Conservation (phyloP, 192 early-diverging fungal species). For the Neocallimastix lanati region DNA sequence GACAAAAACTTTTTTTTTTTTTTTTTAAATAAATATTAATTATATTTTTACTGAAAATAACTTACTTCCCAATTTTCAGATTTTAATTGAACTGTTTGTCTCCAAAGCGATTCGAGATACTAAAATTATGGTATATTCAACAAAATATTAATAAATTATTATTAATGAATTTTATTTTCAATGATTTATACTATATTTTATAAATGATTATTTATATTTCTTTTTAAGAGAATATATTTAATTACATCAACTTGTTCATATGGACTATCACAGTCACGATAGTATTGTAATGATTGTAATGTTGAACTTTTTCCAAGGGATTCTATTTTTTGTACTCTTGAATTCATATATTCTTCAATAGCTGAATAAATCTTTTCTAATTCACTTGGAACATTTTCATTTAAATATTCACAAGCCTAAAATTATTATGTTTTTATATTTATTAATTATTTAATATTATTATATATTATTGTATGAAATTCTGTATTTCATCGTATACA, state of each 20-base stretch:
- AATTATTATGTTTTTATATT: too few species aligned
- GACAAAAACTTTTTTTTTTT: too few species aligned
- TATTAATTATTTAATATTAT: too few species aligned
- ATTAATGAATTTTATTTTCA: too few species aligned
- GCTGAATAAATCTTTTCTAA: conserved; percentile 8
- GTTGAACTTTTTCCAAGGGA: not conserved
- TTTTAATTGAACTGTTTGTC: not conserved
- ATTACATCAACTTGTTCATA: not conserved
- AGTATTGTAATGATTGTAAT: not conserved
- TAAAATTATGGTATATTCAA: not conserved
- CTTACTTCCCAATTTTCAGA: not conserved
- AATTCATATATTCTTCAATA: conserved; percentile 14
- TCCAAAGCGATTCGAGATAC: not conserved
- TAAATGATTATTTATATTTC: too few species aligned
- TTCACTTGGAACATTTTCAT: conserved; percentile 24
- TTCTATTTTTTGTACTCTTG: conserved; percentile 1
- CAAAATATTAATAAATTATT: too few species aligned
- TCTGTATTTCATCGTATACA: too few species aligned
- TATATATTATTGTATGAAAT: too few species aligned
- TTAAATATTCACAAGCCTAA: conserved; percentile 15
- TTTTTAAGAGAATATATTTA: too few species aligned
- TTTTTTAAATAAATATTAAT: too few species aligned
- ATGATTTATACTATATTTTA: too few species aligned
- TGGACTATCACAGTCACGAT: not conserved
- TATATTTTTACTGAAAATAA: too few species aligned